Evolutionary conservation across 148 eudicot species (phyloP).

Genomic region (Vaccinium macrocarpon): DNA sequence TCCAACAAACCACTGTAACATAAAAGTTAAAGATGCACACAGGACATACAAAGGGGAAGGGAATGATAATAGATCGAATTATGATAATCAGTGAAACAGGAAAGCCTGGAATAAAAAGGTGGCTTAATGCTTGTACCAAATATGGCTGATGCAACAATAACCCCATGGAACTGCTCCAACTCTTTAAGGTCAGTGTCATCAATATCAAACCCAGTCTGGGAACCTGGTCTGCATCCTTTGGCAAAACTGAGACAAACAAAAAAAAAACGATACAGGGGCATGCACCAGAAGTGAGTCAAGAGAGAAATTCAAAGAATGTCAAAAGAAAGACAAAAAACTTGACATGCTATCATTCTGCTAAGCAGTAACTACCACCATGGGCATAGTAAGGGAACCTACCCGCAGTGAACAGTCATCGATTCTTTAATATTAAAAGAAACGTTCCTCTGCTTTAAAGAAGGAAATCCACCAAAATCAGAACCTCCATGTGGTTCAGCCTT

Average conservation of each 20-base stretch:
- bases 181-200: constrained; percentile 70
- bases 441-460: constrained; percentile 73
- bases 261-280: not conserved
- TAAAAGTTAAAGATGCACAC: not conserved
- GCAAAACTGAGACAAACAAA: constrained; percentile 55
- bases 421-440: constrained; percentile 68
- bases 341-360: not conserved
- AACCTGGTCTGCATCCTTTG: constrained; percentile 80
- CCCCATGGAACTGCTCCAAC: constrained; percentile 64
- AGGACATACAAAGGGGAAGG: not conserved
- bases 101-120: constrained; percentile 2
- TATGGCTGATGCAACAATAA: constrained; percentile 93
- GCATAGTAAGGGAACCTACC: constrained; percentile 41
- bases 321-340: not conserved
- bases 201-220: constrained; percentile 77
- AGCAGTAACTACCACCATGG: not conserved
- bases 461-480: constrained; percentile 87
- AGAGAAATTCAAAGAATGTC: not conserved
- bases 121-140: constrained; percentile 56
- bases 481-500: constrained; percentile 73
- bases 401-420: constrained; percentile 93
- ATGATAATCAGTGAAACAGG: not conserved
- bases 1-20: constrained; percentile 7
- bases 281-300: constrained; percentile 2
- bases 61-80: not conserved